Conservation (phyloP, 169 alveolate genomes). For the Plasmodium blacklocki region DNA sequence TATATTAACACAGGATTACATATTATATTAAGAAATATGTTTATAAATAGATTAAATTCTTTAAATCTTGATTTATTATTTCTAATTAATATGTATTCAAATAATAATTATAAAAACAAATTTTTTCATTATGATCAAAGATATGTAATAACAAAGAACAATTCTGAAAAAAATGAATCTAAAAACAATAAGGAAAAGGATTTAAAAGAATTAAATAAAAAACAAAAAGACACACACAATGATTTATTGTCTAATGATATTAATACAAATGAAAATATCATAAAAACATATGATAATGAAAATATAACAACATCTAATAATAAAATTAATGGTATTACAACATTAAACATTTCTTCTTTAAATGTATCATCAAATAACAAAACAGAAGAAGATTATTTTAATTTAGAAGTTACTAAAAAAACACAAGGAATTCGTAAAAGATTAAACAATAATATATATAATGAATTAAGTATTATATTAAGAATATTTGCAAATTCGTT, state of each 20-base stretch:
- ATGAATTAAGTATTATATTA: slow-evolving; percentile 16
- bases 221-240: not conserved
- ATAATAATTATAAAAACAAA: slow-evolving; percentile 54
- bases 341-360: slow-evolving; percentile 13
- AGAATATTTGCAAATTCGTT: slow-evolving; percentile 58
- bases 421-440: slow-evolving; percentile 6
- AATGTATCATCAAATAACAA: slow-evolving; percentile 4
- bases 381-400: slow-evolving; percentile 10
- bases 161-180: not conserved
- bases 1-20: slow-evolving; percentile 50
- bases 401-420: slow-evolving; percentile 33
- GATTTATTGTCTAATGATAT: not conserved
- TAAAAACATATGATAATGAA: not conserved
- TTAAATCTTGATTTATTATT: slow-evolving; percentile 54
- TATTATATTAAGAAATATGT: slow-evolving; percentile 47
- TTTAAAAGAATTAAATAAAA: not conserved
- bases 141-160: not conserved
- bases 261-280: not conserved
- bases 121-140: slow-evolving; percentile 53
- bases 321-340: not conserved
- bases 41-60: slow-evolving; percentile 40
- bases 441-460: slow-evolving; percentile 14
- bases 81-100: slow-evolving; percentile 65
- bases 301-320: not conserved
- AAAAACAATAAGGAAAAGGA: not conserved